A percentile compares a stretch with the other conserved stretches of the same genome.
Evolutionary conservation across 176 grass and related monocot species (phyloP).

Genomic region (Leersia perrieri): DNA sequence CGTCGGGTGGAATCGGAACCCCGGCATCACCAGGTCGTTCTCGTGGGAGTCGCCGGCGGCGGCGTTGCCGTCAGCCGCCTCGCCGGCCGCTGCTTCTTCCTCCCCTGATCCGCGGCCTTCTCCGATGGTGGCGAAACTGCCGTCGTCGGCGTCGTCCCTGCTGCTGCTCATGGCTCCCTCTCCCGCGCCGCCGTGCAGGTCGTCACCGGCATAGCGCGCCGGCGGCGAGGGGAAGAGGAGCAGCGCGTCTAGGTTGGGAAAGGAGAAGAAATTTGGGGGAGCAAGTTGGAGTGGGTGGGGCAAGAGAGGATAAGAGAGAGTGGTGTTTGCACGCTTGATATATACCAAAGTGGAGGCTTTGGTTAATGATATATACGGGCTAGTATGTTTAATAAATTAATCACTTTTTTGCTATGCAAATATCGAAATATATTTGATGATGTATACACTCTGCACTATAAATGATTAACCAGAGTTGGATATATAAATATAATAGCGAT

Average conservation of each 20-base stretch:
- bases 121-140: not conserved
- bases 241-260: not conserved
- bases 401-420: not conserved
- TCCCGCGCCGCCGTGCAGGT: not conserved
- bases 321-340: constrained; percentile 51
- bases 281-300: constrained; percentile 13
- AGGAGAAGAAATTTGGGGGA: constrained; percentile 14
- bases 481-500: too few relatives aligned
- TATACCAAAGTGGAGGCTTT: constrained; percentile 48
- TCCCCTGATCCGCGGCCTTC: constrained; percentile 3
- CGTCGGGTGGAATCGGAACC: constrained; percentile 97
- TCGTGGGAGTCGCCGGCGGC: constrained; percentile 48
- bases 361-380: constrained; percentile 15
- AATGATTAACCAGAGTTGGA: not conserved
- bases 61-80: constrained; percentile 28
- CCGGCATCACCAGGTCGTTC: constrained; percentile 70
- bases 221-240: not conserved
- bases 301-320: constrained; percentile 52
- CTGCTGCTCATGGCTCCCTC: constrained; percentile 35
- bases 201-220: constrained; percentile 36
- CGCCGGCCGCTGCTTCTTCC: not conserved
- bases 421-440: constrained; percentile 2
- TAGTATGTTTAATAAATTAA: not conserved
- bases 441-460: not conserved
- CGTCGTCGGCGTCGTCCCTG: constrained; percentile 28